phyloP scores from a whole-genome alignment of 2,329 filamentous ascomycete genomes.

The Alternaria dauci region DNA sequence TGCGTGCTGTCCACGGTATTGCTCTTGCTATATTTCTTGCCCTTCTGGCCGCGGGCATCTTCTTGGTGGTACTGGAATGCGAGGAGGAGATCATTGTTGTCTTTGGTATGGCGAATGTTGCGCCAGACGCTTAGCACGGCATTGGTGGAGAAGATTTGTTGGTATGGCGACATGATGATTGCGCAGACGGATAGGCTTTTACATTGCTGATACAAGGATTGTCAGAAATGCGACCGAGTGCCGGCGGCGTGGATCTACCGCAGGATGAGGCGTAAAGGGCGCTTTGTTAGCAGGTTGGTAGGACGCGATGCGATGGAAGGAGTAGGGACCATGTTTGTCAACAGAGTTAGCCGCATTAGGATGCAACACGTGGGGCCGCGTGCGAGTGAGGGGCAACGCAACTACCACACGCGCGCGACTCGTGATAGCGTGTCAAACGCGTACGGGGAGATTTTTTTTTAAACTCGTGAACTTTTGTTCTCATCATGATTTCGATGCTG shows the following conservation, averaged over 20 bases:
- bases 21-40: conserved; percentile 28
- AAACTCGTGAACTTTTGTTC: neutral
- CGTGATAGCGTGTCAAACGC: neutral
- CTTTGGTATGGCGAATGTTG: conserved; percentile 43
- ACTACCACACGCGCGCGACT: conserved; percentile 1
- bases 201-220: conserved; percentile 23
- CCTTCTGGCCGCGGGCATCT: conserved; percentile 28
- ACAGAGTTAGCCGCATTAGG: conserved; percentile 15
- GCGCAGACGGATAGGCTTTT: conserved; percentile 7
- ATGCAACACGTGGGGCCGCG: conserved; percentile 22
- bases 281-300: conserved; percentile 17
- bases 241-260: neutral
- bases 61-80: conserved; percentile 47
- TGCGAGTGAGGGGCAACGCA: conserved; percentile 23
- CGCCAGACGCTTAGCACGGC: conserved; percentile 47
- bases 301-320: conserved; percentile 3
- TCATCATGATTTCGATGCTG: conserved; percentile 4
- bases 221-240: neutral
- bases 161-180: conserved; percentile 40
- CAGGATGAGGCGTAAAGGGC: neutral
- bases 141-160: conserved; percentile 46
- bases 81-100: conserved; percentile 44
- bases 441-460: neutral
- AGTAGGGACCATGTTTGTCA: conserved; percentile 16
- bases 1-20: conserved; percentile 24